Base-by-base conservation (phyloP, 2,329 filamentous ascomycete species). In the Xylariaceae sp. region DNA sequence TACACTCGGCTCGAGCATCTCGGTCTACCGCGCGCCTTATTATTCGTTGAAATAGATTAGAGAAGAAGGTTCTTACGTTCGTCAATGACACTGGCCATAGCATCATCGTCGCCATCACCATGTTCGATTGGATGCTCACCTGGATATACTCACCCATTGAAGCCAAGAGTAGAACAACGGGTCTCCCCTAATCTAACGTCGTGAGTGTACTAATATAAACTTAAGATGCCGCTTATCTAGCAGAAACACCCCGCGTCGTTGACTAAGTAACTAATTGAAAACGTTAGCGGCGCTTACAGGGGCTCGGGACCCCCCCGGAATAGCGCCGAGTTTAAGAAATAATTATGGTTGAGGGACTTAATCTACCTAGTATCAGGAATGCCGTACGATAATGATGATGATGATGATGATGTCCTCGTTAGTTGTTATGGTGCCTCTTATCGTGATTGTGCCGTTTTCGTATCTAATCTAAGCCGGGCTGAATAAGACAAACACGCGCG, bases 1-100 rank as follows among this genome's bases (percentile, higher is more conserved):
- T 59, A 57, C 63, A 61, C 53, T 56, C 59, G 58, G 53, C 55
- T 60, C 53, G 60, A 51, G 51, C 51, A 42, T 50, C 24, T 47
- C 32, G 37, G n/a, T 9, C 15, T 29, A 26, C 27, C 45, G 20
- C 27, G 23, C n/a, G 21, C n/a, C 9, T 20, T n/a, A 21, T 53
- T 27, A 45, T 56, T 53, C 42, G 43, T 30, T 49, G 36, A 13
- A 39, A 23, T 40, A n/a, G 29, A 11, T 33, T 11, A 33, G 8
- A 13, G 30, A 15, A 33, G 16, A 33, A 15, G 30, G 27, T n/a
- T n/a, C n/a, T n/a, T n/a, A n/a, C n/a, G n/a, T n/a, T 29, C 40
- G 16, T 40, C 15, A 24, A 33, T 27, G n/a, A 18, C 39, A 49
- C 23, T 45, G 29, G 32, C 49, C 51, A 48, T 42, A 51, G n/a